phyloP scores from a whole-genome alignment of 345 rosid species.

The Boechera retrofracta region DNA sequence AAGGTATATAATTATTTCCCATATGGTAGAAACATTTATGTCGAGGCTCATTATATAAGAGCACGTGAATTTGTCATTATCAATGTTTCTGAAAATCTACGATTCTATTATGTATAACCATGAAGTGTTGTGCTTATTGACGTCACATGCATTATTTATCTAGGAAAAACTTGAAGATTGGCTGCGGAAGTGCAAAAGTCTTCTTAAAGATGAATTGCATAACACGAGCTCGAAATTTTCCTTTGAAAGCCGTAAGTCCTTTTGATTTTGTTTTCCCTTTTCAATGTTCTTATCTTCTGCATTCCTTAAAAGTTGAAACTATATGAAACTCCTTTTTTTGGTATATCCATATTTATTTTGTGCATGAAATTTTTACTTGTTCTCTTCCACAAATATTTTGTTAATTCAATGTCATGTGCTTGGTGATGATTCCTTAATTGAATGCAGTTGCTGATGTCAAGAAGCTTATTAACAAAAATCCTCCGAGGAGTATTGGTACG shows the following conservation, averaged over 20 bases:
- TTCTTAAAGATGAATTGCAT: slow-evolving; percentile 64
- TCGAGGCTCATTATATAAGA: slow-evolving; percentile 13
- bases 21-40: slow-evolving; percentile 25
- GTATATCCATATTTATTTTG: neutral
- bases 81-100: slow-evolving; percentile 36
- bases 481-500: slow-evolving; percentile 56
- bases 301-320: slow-evolving; percentile 13
- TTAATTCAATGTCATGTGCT: slow-evolving; percentile 5
- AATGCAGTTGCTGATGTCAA: slow-evolving; percentile 70
- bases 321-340: neutral
- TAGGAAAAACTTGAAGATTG: slow-evolving; percentile 97
- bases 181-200: slow-evolving; percentile 71
- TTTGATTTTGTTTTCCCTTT: slow-evolving; percentile 14
- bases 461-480: slow-evolving; percentile 67
- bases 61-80: slow-evolving; percentile 1
- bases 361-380: slow-evolving; percentile 6
- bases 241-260: slow-evolving; percentile 62
- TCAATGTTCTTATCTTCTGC: slow-evolving; percentile 11
- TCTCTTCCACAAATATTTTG: slow-evolving; percentile 2
- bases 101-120: slow-evolving; percentile 10
- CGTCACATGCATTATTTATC: slow-evolving; percentile 25
- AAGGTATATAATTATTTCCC: slow-evolving; percentile 58
- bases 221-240: slow-evolving; percentile 54
- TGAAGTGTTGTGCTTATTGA: slow-evolving; percentile 26
- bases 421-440: slow-evolving; percentile 19